These are phyloP conservation scores for Stropharia rugosoannulata DNA, from an alignment of 768 basidiomycete species.

Conservation along the genomic window DNA sequence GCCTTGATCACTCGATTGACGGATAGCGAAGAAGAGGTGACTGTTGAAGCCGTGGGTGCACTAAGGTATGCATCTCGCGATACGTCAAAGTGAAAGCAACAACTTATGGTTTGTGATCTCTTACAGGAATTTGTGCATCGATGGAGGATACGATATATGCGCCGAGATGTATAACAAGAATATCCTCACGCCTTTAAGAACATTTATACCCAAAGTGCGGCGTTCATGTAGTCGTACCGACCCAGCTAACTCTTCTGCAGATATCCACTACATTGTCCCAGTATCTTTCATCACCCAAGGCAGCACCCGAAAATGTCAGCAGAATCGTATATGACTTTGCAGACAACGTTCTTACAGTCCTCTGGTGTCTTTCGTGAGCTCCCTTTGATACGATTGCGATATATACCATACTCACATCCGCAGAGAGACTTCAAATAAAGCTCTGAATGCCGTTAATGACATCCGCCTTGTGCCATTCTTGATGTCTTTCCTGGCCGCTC, in stretches of 20 bases:
- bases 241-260: slow-evolving; percentile 34
- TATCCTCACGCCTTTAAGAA: slow-evolving; percentile 72
- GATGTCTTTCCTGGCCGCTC: slow-evolving; percentile 82
- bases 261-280: slow-evolving; percentile 73
- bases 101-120: background rate
- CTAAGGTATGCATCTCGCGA: slow-evolving; percentile 54
- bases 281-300: slow-evolving; percentile 58
- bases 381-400: background rate
- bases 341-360: slow-evolving; percentile 87
- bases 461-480: slow-evolving; percentile 79
- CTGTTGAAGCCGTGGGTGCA: slow-evolving; percentile 87
- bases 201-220: slow-evolving; percentile 75
- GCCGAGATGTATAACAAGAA: slow-evolving; percentile 98
- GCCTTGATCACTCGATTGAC: slow-evolving; percentile 83
- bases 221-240: background rate
- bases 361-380: slow-evolving; percentile 95
- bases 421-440: slow-evolving; percentile 93
- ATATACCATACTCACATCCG: slow-evolving; percentile 25
- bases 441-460: slow-evolving; percentile 82
- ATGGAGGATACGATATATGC: slow-evolving; percentile 94
- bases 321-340: slow-evolving; percentile 84
- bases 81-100: slow-evolving; percentile 6
- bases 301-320: slow-evolving; percentile 66
- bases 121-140: slow-evolving; percentile 85
- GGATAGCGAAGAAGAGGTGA: slow-evolving; percentile 87